A percentile compares a stretch with the other conserved stretches of the same genome.
Conservation (phyloP, 2,329 filamentous ascomycete genomes). For the Lachnellula subtilissima region DNA sequence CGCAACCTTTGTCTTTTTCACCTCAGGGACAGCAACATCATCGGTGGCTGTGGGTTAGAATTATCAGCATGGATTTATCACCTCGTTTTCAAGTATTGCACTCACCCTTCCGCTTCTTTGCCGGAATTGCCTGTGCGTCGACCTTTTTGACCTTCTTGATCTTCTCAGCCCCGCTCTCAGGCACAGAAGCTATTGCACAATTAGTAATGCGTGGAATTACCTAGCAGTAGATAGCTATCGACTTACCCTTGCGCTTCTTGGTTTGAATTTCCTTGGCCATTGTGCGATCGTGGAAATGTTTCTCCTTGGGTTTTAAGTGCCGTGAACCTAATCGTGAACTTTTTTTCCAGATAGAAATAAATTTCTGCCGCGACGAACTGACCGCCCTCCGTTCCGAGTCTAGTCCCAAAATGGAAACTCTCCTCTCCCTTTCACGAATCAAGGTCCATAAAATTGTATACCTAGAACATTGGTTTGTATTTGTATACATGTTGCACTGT, state of each 20-base stretch:
- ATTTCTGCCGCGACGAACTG: too few species aligned
- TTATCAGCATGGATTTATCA: not conserved
- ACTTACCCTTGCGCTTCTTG: constrained; percentile 51
- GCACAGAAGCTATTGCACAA: constrained; percentile 31
- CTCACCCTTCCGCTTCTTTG: constrained; percentile 34
- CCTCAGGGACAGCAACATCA: constrained; percentile 24
- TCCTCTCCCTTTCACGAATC: too few species aligned
- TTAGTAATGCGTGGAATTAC: constrained; percentile 12
- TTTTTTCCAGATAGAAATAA: not conserved
- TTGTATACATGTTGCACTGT: too few species aligned
- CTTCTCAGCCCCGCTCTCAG: constrained; percentile 31
- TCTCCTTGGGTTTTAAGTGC: not conserved
- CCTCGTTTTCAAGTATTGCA: not conserved
- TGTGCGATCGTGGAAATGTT: constrained; percentile 15
- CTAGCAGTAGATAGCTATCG: not conserved
- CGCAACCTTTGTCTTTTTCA: constrained; percentile 32
- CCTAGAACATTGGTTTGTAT: too few species aligned
- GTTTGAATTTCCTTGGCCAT: constrained; percentile 51
- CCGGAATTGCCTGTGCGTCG: constrained; percentile 17
- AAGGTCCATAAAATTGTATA: too few species aligned
- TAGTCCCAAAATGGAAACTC: too few species aligned
- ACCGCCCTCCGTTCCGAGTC: too few species aligned
- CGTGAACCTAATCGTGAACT: not conserved
- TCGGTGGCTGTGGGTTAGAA: constrained; percentile 24
- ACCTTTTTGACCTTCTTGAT: constrained; percentile 38